Base-by-base conservation (phyloP, 257 asterid genomes). In the Pogostemon cablin region DNA sequence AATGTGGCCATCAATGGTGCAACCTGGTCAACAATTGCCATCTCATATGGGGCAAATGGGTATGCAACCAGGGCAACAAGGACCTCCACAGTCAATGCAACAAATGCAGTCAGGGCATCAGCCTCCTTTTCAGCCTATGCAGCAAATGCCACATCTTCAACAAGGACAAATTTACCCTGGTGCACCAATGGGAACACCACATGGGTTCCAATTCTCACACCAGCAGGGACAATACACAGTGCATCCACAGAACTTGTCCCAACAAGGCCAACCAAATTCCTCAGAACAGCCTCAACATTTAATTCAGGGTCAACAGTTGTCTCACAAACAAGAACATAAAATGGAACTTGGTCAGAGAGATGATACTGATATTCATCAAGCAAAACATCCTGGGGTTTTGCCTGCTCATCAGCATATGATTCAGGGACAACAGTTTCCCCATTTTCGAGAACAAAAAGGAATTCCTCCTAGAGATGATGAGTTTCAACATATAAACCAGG, bases 281-380 rank as follows among this genome's bases (percentile, higher is more conserved):
- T 87, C 81, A 20, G 96, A 86, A 68, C 96, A 82, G 40, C 32
- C 76, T 66, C 90, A 77, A 41, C 92, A 85, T 63, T 67, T 78
- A 48, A 61, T 68, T 69, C 92, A 72, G 54, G 87, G 89, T 53
- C 92, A 85, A 52, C 96, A 86, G 57, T 71, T 83, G 65, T 75
- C 88, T 58, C 90, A 74, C 72, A 84, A 80, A 67, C 96, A 82
- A 72, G 99, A 91, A 69, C 86, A 77, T 64, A 85, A 77, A 55
- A 34, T 75, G 63, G 96, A 85, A 63, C 86, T 61, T 76, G 79
- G 71, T 46, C 93, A 74, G 11, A 81, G 86, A 69, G 95, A 84
- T 35, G 88, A 85, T 69, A 61, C 68, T 68, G 90, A 87, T 34
- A 70, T 79, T 62, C 82, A 77, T 66, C 93, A 79, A 48, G 96